Base-by-base conservation (phyloP, 768 basidiomycete species). In the Mycena sanguinolenta region DNA sequence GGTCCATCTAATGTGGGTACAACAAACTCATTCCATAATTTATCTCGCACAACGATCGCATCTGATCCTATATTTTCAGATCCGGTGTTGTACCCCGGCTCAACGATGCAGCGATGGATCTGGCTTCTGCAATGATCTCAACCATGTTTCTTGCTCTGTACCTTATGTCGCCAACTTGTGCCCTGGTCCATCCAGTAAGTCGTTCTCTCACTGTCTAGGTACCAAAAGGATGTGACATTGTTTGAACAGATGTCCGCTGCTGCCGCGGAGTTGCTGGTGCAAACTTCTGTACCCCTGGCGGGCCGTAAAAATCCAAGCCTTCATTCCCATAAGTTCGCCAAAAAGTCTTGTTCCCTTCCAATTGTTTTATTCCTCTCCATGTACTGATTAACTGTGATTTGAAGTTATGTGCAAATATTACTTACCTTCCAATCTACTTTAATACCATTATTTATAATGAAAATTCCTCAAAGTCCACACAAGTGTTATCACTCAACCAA, bases 81-180 rank as follows among this genome's bases (percentile, higher is more conserved):
- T 54, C 30, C 53, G 53, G 53, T 54, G 53, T n/a, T 54, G 53
- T n/a, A 54, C 53, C 28, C 5, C 1, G 13, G 30, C 32, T 54
- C 53, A 54, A 54, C 27, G 28, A 6, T 54, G 53, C 53, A 54
- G 53, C 8, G 53, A 28, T 12, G 28, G 28, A 9, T 19, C 25
- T 30, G 53, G 53, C 17, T 54, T 54, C 53, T 54, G 53, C 53
- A 54, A 54, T 32, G 53, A 54, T 54, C 17, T 54, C 30, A 30
- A 30, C 53, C 53, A 54, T 32, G 53, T 54, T 32, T 54, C 53
- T 32, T 54, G 53, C 53, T 54, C 53, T 30, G 53, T 28, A 19
- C n/a, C n/a, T n/a, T n/a, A n/a, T n/a, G n/a, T n/a, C n/a, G n/a
- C n/a, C n/a, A n/a, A n/a, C n/a, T n/a, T n/a, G n/a, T n/a, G n/a